These are phyloP conservation scores for Trametes sanguinea DNA, from an alignment of 768 basidiomycete genomes.

Conservation along the genomic window DNA sequence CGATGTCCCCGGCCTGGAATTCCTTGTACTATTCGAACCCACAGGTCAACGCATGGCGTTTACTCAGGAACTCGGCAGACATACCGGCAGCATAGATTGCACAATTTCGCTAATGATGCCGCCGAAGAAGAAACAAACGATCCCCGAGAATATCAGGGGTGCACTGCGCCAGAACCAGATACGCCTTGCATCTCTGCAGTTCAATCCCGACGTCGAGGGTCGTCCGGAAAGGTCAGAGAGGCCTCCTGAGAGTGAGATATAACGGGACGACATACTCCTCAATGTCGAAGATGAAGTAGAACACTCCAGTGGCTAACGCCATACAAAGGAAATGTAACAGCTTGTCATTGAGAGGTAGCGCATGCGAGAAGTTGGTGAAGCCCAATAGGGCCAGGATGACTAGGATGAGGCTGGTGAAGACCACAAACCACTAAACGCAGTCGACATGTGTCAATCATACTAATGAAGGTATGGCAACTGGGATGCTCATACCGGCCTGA, in stretches of 20 bases:
- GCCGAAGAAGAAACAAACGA: constrained; percentile 78
- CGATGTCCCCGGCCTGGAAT: constrained; percentile 72
- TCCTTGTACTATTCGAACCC: constrained; percentile 55
- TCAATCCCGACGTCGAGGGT: neutral
- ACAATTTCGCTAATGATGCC: constrained; percentile 82
- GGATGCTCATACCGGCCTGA: constrained; percentile 59
- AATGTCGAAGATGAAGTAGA: constrained; percentile 86
- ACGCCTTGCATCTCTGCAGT: constrained; percentile 65
- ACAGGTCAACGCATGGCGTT: neutral
- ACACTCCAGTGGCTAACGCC: constrained; percentile 70
- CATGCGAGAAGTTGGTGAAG: constrained; percentile 67
- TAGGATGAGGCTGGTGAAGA: constrained; percentile 70
- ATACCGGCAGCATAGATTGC: constrained; percentile 73
- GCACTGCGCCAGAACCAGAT: constrained; percentile 88
- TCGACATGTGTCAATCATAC: neutral
- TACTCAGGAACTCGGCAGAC: constrained; percentile 19
- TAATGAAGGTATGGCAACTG: neutral
- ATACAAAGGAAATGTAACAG: constrained; percentile 80
- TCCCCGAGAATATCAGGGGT: constrained; percentile 63
- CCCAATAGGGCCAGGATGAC: constrained; percentile 71
- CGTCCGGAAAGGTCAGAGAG: neutral
- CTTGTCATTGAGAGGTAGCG: constrained; percentile 77
- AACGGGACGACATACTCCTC: constrained; percentile 64
- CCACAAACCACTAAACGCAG: constrained; percentile 73
- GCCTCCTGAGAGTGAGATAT: neutral